Evolutionary conservation across 768 basidiomycete genomes (phyloP), one percentile per base, ranked within the genome.

Genomic region (Multifurca ochricompacta): DNA sequence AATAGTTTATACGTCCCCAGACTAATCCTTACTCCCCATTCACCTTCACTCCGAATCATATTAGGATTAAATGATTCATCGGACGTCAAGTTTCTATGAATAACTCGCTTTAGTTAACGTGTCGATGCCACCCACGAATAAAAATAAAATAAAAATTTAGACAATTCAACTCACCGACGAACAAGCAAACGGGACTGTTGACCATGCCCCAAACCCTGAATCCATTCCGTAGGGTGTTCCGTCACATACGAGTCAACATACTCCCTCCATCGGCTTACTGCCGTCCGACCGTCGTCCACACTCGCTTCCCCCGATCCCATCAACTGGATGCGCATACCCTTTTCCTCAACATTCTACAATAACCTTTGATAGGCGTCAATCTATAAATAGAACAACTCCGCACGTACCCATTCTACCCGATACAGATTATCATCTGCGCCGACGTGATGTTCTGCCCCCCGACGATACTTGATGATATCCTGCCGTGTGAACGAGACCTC

Each of bases 361-460:
- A 8, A 13, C 9, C 6, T 8, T 51, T 28, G 31, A 51, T 45
- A 39, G 27, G 62, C 49, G 58, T 46, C 25, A 43, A 23, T 35
- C 25, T 13, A 31, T 0, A 40, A 47, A 51, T 59, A 30, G 41
- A 28, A 13, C 31, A 19, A 4, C 3, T 18, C 23, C n/a, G 18
- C 11, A 73, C 80, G 60, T 66, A 88, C 89, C 87, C 87, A 91
- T 74, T 88, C 81, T 16, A 91, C 67, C 53, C 82, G 78, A 66
- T 88, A 89, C 59, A 89, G 67, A 70, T 87, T 81, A 59, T 88
- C 86, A 61, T 89, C 87, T 48, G 77, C 76, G 25, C 83, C 83
- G 52, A 83, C 79, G 62, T 85, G 82, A 45, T 76, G 77, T 66
- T 91, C 88, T 21, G 87, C 88, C 68, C 84, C 84, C 59, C 87